Base-by-base conservation (phyloP, 139 green algal species). In the Zygnema cylindricum region DNA sequence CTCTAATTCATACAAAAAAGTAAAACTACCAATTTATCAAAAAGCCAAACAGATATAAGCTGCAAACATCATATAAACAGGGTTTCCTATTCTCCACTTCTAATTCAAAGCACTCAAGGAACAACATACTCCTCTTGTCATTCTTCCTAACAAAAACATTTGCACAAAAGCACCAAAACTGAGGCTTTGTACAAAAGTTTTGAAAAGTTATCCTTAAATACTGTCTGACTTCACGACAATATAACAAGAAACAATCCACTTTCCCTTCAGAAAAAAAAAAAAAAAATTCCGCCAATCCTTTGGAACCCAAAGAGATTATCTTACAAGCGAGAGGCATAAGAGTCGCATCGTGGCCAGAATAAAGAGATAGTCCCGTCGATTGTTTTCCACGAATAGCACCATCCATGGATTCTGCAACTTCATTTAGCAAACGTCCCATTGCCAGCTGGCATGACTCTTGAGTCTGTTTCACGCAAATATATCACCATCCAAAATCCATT, bases 271-370 rank as follows among this genome's bases (percentile, higher is more conserved):
- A 73, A 30, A 73, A 30, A 30, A 73, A 30, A 73, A 30, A 73
- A 30, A 73, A 30, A 73, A 30, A 30, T 25, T 35, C 30, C 25
- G 57, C 25, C 30, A 73, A 35, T 25, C 57, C 25, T 73, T 25
- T 73, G 57, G 57, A 30, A 73, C 25, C 30, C 71, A 79, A 79
- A 16, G 38, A 16, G 38, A 16, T 41, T 43, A 16, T 79, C 49
- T 55, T 35, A 87, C 82, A 49, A 73, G 82, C 55, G 21, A 87
- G 82, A 32, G 82, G 82, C 82, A 87, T 76, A 32, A 87, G 82
- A 1, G 82, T 87, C 32, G 82, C 40, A 39, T 87, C 82, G 33
- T 87, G 82, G 42, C 82, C 82, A 40, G 82, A 87, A 83, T 87
- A 87, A 25, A 87, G 55, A 2, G 49, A 30, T 35, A 87, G 33